Evolutionary conservation across 306 rosid species (phyloP).

Genomic region (Mimosa pudica): DNA sequence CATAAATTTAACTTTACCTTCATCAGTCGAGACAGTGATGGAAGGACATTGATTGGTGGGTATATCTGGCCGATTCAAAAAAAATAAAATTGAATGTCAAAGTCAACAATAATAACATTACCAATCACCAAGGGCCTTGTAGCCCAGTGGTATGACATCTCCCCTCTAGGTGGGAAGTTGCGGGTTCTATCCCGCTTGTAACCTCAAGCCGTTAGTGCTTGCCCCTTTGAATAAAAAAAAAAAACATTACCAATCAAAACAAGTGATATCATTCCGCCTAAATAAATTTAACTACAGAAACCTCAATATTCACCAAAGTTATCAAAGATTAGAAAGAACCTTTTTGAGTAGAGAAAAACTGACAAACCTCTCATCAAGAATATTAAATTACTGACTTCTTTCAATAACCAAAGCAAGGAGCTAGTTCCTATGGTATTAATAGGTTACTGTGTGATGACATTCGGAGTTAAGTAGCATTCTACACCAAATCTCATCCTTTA

Average conservation of each 20-base stretch:
- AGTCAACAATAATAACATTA: conserved; percentile 20
- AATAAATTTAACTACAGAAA: conserved; percentile 20
- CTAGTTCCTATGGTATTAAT: conserved; percentile 12
- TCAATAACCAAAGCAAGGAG: conserved; percentile 15
- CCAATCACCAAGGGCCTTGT: too few relatives aligned
- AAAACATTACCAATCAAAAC: conserved; percentile 5
- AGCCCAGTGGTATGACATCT: too few relatives aligned
- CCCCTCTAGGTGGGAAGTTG: too few relatives aligned
- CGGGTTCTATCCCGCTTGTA: too few relatives aligned
- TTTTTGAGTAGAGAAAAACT: conserved; percentile 7
- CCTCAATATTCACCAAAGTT: conserved; percentile 14
- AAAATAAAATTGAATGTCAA: conserved; percentile 36
- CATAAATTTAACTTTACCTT: conserved; percentile 60
- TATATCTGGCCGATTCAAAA: conserved; percentile 65
- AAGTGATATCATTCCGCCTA: conserved; percentile 12
- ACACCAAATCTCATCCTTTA: conserved; percentile 20
- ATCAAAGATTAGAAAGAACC: conserved; percentile 19
- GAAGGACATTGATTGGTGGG: conserved; percentile 98
- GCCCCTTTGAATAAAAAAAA: too few relatives aligned
- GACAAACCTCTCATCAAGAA: conserved; percentile 9
- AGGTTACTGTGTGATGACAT: not conserved
- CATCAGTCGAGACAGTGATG: conserved; percentile 97
- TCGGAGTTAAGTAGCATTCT: conserved; percentile 10
- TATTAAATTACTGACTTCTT: not conserved
- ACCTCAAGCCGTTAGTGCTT: too few relatives aligned